Conservation (phyloP, 495 filamentous ascomycete species). For the Podospora fimiseda region DNA sequence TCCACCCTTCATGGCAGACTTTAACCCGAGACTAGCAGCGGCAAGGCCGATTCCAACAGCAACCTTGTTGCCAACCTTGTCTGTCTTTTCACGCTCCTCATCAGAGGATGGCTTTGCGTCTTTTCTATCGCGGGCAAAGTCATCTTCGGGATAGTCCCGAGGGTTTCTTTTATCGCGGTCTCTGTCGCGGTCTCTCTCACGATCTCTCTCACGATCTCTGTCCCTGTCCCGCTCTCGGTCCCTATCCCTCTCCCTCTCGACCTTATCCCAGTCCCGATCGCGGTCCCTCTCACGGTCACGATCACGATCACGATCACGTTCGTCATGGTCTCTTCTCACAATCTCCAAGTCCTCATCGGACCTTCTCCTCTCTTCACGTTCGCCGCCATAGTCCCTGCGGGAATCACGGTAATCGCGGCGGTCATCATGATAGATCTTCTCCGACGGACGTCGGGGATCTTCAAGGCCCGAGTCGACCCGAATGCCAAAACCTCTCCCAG, state of each 20-base stretch:
- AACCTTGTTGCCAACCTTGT: constrained; percentile 31
- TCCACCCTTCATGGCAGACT: constrained; percentile 19
- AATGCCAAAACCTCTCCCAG: not conserved
- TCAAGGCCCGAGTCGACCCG: not conserved
- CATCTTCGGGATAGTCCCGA: constrained; percentile 21
- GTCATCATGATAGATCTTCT: not conserved
- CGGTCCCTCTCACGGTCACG: not conserved
- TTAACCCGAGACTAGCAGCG: constrained; percentile 34
- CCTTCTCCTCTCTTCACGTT: not conserved
- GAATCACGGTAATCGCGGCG: not conserved
- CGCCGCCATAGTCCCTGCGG: not conserved
- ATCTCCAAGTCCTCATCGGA: not conserved
- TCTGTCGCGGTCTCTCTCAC: no score
- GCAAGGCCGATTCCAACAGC: constrained; percentile 30
- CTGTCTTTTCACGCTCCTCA: constrained; percentile 15
- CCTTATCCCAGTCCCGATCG: constrained; percentile 16
- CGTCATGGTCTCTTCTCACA: not conserved
- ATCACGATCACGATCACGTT: constrained; percentile 15
- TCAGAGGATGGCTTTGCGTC: constrained; percentile 19
- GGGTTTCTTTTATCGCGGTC: constrained; percentile 19
- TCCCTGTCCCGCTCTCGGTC: constrained; percentile 22
- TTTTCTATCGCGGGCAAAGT: constrained; percentile 19
- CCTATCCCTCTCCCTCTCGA: constrained; percentile 33
- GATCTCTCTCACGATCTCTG: constrained; percentile 26
- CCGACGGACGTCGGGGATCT: not conserved